These are phyloP conservation scores for Monosporascus cannonballus DNA, from an alignment of 2,329 filamentous ascomycete genomes.

Conservation along the genomic window DNA sequence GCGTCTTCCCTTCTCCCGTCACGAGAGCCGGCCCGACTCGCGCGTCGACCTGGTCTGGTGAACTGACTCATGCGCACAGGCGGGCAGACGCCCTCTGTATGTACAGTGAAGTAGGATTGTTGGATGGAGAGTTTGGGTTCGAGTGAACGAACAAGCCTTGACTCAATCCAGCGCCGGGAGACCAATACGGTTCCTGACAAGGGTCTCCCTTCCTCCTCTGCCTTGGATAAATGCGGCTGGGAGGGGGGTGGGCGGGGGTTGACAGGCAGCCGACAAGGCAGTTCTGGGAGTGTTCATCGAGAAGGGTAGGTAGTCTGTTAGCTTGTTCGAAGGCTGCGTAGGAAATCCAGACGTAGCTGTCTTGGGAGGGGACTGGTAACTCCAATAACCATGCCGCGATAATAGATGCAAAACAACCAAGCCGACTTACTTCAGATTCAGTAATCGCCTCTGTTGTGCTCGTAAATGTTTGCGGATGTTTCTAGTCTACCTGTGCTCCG, in stretches of 20 bases:
- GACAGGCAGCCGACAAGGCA: not conserved
- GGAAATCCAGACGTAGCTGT: too few relatives aligned
- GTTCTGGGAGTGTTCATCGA: too few relatives aligned
- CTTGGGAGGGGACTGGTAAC: too few relatives aligned
- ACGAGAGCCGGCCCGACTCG: not conserved
- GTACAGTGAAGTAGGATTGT: not conserved
- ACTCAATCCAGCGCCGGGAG: not conserved
- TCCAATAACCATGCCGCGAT: too few relatives aligned
- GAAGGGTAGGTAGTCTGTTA: too few relatives aligned
- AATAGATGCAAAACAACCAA: too few relatives aligned
- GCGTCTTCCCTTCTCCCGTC: not conserved
- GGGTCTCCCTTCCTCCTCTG: not conserved
- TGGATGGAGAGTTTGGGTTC: not conserved
- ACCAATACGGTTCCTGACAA: not conserved
- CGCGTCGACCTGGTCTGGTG: not conserved
- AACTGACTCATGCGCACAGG: not conserved
- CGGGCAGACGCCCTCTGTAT: not conserved
- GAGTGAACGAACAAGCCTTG: not conserved
- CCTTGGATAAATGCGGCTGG: not conserved
- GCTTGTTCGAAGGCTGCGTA: too few relatives aligned
- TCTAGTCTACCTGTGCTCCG: too few relatives aligned
- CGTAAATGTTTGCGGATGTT: too few relatives aligned
- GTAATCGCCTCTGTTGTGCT: too few relatives aligned
- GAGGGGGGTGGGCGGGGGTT: not conserved
- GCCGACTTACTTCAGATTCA: too few relatives aligned